Base-by-base conservation (phyloP, 192 early-diverging fungal species). In the Mycoemilia scoparia region DNA sequence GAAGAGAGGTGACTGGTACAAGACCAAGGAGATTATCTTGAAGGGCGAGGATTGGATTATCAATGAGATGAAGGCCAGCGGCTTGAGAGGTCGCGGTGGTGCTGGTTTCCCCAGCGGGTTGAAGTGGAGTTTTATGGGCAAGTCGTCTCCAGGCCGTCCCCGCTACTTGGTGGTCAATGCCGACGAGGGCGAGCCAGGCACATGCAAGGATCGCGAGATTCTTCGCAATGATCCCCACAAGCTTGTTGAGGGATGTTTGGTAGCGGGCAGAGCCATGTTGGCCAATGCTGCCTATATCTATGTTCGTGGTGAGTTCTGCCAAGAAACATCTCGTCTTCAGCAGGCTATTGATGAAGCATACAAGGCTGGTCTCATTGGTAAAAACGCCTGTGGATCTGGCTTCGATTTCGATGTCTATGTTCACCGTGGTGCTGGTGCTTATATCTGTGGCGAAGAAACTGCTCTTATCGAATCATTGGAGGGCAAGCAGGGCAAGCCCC, bases 61-160 rank as follows among this genome's bases (percentile, higher is more conserved):
- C 51, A 74, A 88, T 57, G 85, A 97, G 67, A 83, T 95, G 69
- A 97, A 97, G 67, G 67, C 71, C 32, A 91, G 87, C 22, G 93
- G 87, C 33, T 60, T 93, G 41, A 71, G 88, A 38, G 81, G 83
- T 34, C 84, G 93, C 48, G 93, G 90, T 49, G 93, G 90, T 48
- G 93, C 90, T 37, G 93, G 93, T 22, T 97, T 97, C 61, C 87
- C 93, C 7, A 83, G 88, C 7, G 93, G 93, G 29, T 70, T 97
- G 31, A 97, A 97, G 64, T 95, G 93, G 90, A 84, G 77, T 51
- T 97, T 97, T 56, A 92, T 97, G 90, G 93, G 92, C 64, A 97
- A 97, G 49, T 75, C 79, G 22, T 60, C 65, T 16, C 81, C 81
- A 32, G 80, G 76, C 33, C 72, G 76, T 51, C 90, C 93, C 20